These are phyloP conservation scores for Neospora caninum DNA, from an alignment of 169 alveolate species.

Conservation along the genomic window DNA sequence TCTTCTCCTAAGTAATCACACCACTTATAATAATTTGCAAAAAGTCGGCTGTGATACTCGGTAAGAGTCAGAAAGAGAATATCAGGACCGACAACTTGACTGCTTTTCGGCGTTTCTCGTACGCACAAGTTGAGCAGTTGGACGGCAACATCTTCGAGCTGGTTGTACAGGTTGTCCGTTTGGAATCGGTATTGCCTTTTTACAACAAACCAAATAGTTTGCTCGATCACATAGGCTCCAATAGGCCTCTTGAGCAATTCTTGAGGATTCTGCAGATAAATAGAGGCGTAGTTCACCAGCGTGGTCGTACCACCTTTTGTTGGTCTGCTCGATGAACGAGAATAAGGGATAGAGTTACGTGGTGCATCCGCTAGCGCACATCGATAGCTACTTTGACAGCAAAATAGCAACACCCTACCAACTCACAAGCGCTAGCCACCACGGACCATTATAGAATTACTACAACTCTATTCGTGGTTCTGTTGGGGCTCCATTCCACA, in stretches of 20 bases:
- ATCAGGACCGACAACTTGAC: slow-evolving; percentile 48
- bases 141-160: slow-evolving; percentile 60
- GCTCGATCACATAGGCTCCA: slow-evolving; percentile 54
- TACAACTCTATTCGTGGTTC: too few species aligned
- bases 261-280: slow-evolving; percentile 46
- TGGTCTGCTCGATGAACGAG: not conserved
- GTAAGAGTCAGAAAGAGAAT: slow-evolving; percentile 43
- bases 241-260: not conserved
- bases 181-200: slow-evolving; percentile 65
- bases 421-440: too few species aligned
- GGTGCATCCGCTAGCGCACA: not conserved
- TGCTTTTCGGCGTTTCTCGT: slow-evolving; percentile 30
- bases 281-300: not conserved
- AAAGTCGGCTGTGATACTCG: slow-evolving; percentile 58
- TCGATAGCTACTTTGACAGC: too few species aligned
- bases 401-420: too few species aligned
- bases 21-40: slow-evolving; percentile 66
- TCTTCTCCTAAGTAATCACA: slow-evolving; percentile 60
- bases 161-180: slow-evolving; percentile 57
- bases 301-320: not conserved
- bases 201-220: slow-evolving; percentile 65
- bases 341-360: not conserved
- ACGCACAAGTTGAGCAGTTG: slow-evolving; percentile 51
- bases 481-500: too few species aligned
- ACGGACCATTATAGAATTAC: too few species aligned